These are phyloP conservation scores for Penicillium longicatenatum DNA, from an alignment of 495 filamentous ascomycete species.

Conservation along the genomic window DNA sequence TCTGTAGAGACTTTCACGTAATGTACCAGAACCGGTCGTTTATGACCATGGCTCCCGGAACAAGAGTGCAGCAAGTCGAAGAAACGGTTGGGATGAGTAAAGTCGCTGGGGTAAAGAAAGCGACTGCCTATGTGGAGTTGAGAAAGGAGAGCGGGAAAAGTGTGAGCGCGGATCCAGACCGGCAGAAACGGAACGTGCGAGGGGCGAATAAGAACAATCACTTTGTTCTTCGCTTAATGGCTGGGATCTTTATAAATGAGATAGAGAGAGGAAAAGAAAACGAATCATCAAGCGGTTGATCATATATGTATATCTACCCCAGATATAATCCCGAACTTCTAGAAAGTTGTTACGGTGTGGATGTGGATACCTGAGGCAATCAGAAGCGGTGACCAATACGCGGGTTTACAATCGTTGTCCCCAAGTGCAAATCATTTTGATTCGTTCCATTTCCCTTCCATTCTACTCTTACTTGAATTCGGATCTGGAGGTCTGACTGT, in stretches of 20 bases:
- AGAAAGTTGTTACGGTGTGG: neutral
- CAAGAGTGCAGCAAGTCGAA: neutral
- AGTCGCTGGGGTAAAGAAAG: constrained; percentile 19
- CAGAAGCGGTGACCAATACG: neutral
- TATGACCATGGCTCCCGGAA: constrained; percentile 30
- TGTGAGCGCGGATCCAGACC: constrained; percentile 30
- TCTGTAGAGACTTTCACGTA: constrained; percentile 1
- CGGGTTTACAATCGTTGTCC: neutral
- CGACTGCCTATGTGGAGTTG: constrained; percentile 30
- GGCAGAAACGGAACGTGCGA: constrained; percentile 10
- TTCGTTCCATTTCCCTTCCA: neutral
- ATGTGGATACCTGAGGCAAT: neutral
- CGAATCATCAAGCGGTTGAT: neutral
- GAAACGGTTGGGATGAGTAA: neutral
- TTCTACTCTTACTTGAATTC: neutral
- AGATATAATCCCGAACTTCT: too few relatives aligned
- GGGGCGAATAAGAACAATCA: constrained; percentile 7
- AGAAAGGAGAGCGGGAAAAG: constrained; percentile 38
- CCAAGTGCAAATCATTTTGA: neutral
- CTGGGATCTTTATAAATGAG: neutral
- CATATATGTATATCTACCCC: neutral
- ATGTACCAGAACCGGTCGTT: constrained; percentile 26
- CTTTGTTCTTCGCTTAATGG: constrained; percentile 8
- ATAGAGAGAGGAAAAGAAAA: neutral
- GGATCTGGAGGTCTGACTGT: neutral